Percentiles rank a stretch among this genome's conserved stretches.
Conservation (phyloP, 768 basidiomycete genomes). For the Tylopilus vinaceipallidus region DNA sequence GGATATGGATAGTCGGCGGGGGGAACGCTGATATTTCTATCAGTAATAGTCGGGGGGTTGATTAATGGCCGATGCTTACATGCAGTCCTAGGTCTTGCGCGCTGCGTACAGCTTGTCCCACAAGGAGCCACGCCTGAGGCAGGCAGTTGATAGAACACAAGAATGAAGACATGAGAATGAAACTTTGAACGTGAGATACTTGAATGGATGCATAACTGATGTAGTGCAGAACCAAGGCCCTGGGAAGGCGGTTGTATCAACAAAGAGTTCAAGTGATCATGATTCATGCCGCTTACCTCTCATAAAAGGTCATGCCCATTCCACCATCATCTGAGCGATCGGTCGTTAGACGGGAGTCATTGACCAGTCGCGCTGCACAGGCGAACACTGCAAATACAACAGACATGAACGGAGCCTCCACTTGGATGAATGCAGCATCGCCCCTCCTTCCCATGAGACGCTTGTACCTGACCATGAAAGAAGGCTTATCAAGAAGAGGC, state of each 20-base stretch:
- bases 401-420: constrained; percentile 74
- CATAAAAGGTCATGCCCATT: constrained; percentile 88
- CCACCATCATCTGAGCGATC: constrained; percentile 72
- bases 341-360: constrained; percentile 64
- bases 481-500: constrained; percentile 84
- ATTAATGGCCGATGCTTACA: constrained; percentile 50
- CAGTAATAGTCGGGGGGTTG: constrained; percentile 10
- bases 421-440: constrained; percentile 50
- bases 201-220: constrained; percentile 88
- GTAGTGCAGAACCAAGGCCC: constrained; percentile 87
- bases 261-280: too few relatives aligned
- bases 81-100: constrained; percentile 92
- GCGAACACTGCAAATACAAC: constrained; percentile 89
- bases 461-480: constrained; percentile 71
- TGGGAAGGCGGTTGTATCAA: too few relatives aligned
- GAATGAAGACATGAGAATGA: constrained; percentile 86
- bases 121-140: constrained; percentile 90
- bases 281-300: constrained; percentile 79
- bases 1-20: constrained; percentile 65
- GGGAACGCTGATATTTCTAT: constrained; percentile 63
- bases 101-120: constrained; percentile 86
- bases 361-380: constrained; percentile 77
- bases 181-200: constrained; percentile 85
- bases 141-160: constrained; percentile 91
- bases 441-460: constrained; percentile 69